Evolutionary conservation across 2,329 filamentous ascomycete species (phyloP), one percentile per base, ranked within the genome.

Genomic region (Xylogone sp.): DNA sequence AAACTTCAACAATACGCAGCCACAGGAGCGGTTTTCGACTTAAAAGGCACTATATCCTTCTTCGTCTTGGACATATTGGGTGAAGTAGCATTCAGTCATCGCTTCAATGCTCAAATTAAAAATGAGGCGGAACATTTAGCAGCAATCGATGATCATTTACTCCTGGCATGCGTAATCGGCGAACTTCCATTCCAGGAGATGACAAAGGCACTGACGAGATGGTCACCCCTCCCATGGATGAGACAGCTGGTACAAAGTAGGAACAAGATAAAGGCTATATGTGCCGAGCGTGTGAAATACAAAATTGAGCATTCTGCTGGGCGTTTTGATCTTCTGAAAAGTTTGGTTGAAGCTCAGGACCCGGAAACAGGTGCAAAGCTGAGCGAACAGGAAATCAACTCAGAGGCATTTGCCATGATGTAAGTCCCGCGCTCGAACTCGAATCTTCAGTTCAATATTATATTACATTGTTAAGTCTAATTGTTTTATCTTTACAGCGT

Each of bases 321-420:
- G 6, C 20, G 49, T 4, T 3, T 7, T 2, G 49, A 51, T 51
- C 19, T 51, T 8, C 43, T 51, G 2, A 16, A 7, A 9, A 46
- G 43, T 34, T 21, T 51, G 5, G 42, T 51, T 18, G 10, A 46
- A 3, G 49, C 49, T 20, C 27, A 29, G 20, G 43, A 51, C 22
- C 43, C 49, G 6, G 49, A 45, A 22, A 51, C 49, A 8, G 43
- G 43, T 7, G 42, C 16, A 16, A 13, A 39, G 21, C 21, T 51
- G 24, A 51, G 42, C 5, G 18, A 51, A 21, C 3, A 24, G 16
- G 49, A 51, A 10, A 31, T 51, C 10, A 27, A 51, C 21, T 45
- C 49, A 3, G 49, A 51, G 21, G 49, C 49, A 5, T 51, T 51
- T 51, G 49, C 9, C 4, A 12, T 51, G 3, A 5, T 51, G 49